Percentiles rank a stretch among this genome's conserved stretches.
phyloP scores from a whole-genome alignment of 805 yeast species.

The Wickerhamomyces queroliae region DNA sequence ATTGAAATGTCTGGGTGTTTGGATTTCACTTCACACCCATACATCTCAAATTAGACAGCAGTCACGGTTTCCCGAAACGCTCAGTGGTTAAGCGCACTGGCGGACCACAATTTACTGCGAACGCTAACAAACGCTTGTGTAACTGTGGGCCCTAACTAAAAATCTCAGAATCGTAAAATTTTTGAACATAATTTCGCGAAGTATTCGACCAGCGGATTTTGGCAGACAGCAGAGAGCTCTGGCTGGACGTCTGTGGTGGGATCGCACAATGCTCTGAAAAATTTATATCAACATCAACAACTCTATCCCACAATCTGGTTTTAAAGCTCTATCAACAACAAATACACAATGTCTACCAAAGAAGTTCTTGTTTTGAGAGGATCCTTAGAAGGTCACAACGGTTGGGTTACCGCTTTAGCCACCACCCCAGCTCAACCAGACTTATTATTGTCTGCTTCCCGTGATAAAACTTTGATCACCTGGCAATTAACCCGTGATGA shows the following conservation, averaged over 20 bases:
- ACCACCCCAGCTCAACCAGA: constrained; percentile 98
- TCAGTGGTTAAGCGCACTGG: not conserved
- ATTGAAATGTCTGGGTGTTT: too few relatives aligned
- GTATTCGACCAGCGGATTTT: not conserved
- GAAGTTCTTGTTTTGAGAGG: constrained; percentile 99
- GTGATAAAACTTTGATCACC: constrained; percentile 97
- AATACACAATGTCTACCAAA: constrained; percentile 60
- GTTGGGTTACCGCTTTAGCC: constrained; percentile 98
- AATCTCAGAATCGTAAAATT: not conserved
- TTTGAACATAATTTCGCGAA: not conserved
- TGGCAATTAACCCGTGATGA: constrained; percentile 98
- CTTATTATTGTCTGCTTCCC: constrained; percentile 94
- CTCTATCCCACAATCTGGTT: not conserved
- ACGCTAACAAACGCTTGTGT: constrained; percentile 18
- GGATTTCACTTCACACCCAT: too few relatives aligned
- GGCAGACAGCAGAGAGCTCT: too few relatives aligned
- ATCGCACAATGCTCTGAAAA: not conserved
- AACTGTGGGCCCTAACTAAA: constrained; percentile 19
- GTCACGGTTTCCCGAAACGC: constrained; percentile 10
- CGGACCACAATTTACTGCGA: constrained; percentile 14
- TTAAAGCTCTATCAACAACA: not conserved
- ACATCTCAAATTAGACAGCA: too few relatives aligned
- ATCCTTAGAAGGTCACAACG: constrained; percentile 95
- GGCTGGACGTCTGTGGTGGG: not conserved
- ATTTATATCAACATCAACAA: not conserved